Evolutionary conservation across 371 early-diverging fungal species (phyloP).

Genomic region (Mucor indicus): DNA sequence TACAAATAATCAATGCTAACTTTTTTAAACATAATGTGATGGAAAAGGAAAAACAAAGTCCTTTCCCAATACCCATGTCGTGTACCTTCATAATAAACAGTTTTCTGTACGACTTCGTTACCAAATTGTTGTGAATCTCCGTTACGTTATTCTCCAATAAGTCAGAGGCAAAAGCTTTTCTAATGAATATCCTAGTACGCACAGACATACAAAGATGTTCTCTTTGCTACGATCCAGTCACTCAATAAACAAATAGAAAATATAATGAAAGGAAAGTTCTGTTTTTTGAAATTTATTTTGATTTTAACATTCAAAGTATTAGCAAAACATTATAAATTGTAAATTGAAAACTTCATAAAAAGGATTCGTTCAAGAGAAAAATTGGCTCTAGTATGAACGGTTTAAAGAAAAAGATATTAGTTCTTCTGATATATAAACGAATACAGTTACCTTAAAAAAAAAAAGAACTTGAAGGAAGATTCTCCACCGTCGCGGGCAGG

Average conservation of each 20-base stretch:
- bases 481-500: constrained; percentile 1
- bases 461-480: not conserved
- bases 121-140: too few species aligned
- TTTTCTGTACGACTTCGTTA: too few species aligned
- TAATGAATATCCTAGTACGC: not conserved
- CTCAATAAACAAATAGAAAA: constrained; percentile 2
- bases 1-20: not conserved
- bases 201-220: not conserved
- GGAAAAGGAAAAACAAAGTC: not conserved
- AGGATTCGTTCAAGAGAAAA: too few species aligned
- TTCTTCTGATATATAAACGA: not conserved
- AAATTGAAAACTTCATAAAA: too few species aligned
- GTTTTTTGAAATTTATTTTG: not conserved
- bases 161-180: too few species aligned
- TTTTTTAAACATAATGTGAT: constrained; percentile 1
- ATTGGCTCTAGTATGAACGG: too few species aligned
- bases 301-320: not conserved
- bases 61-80: not conserved
- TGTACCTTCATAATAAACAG: too few species aligned
- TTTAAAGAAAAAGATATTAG: too few species aligned
- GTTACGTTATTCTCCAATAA: too few species aligned
- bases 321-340: too few species aligned
- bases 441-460: not conserved
- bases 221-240: not conserved
- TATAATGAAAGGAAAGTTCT: constrained; percentile 1